A percentile compares a stretch with the other conserved stretches of the same genome.
These are phyloP conservation scores for Acer negundo DNA, from an alignment of 345 rosid species.

Conservation along the genomic window DNA sequence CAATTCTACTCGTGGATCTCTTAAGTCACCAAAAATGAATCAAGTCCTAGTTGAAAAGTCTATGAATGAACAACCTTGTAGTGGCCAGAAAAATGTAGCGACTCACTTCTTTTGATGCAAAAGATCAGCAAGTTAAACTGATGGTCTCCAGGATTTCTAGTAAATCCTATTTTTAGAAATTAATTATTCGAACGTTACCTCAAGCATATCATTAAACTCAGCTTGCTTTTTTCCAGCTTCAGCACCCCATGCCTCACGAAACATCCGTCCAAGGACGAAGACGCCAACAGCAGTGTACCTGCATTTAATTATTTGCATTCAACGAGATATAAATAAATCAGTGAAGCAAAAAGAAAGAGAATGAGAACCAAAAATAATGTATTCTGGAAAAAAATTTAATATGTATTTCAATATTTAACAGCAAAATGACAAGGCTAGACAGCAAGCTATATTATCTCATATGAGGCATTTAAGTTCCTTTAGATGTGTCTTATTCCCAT, in stretches of 20 bases:
- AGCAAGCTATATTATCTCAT: not conserved
- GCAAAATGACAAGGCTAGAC: not conserved
- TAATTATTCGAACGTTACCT: constrained; percentile 46
- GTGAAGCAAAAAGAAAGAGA: not conserved
- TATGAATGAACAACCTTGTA: constrained; percentile 3
- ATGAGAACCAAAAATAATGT: not conserved
- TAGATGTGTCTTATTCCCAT: not conserved
- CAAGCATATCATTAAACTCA: constrained; percentile 85
- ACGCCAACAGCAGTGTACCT: constrained; percentile 98
- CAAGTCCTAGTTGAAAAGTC: not conserved
- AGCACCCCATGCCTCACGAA: constrained; percentile 89
- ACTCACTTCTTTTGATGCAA: not conserved
- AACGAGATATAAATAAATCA: not conserved
- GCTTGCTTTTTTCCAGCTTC: constrained; percentile 66
- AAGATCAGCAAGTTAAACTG: not conserved
- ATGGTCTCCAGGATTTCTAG: constrained; percentile 1
- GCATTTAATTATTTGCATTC: constrained; percentile 17
- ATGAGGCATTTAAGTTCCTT: not conserved
- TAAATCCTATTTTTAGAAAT: not conserved
- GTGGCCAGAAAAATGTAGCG: not conserved
- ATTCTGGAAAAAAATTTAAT: not conserved
- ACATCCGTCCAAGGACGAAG: constrained; percentile 89
- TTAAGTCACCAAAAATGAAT: not conserved
- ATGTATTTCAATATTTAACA: not conserved
- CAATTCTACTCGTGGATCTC: not conserved